A percentile compares a stretch with the other conserved stretches of the same genome.
phyloP scores from a whole-genome alignment of 805 yeast species.

The Saccharomycopsis capsularis region DNA sequence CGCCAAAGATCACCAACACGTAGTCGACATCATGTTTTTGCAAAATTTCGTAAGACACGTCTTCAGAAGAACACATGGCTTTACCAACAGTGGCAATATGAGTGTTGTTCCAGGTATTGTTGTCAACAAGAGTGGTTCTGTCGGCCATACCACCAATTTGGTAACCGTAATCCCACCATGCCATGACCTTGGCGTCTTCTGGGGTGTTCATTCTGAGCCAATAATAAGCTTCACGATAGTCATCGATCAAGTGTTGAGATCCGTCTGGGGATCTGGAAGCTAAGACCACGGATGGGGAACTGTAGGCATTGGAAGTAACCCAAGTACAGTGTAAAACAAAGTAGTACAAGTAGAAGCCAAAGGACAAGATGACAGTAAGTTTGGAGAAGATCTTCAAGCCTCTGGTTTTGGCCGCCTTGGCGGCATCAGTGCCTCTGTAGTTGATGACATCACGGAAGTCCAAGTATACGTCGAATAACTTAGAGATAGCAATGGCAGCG shows the following conservation, averaged over 20 bases:
- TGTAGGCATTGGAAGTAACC: slow-evolving; percentile 93
- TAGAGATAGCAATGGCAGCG: slow-evolving; percentile 83
- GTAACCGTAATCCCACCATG: slow-evolving; percentile 99
- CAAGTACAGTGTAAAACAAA: slow-evolving; percentile 94
- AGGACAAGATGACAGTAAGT: slow-evolving; percentile 55
- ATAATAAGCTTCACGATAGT: slow-evolving; percentile 96
- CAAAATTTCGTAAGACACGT: slow-evolving; percentile 79
- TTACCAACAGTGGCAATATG: slow-evolving; percentile 99
- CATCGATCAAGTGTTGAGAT: slow-evolving; percentile 77
- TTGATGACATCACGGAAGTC: slow-evolving; percentile 41
- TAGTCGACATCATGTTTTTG: slow-evolving; percentile 92
- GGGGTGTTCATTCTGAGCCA: slow-evolving; percentile 98
- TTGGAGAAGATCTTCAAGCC: slow-evolving; percentile 41
- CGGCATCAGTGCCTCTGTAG: neutral
- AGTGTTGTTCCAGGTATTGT: slow-evolving; percentile 98
- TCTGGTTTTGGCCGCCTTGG: slow-evolving; percentile 10
- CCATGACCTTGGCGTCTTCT: slow-evolving; percentile 92
- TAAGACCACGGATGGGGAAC: slow-evolving; percentile 95
- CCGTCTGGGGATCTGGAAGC: slow-evolving; percentile 85
- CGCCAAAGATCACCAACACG: slow-evolving; percentile 89
- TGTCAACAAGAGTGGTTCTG: slow-evolving; percentile 95
- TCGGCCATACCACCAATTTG: slow-evolving; percentile 99
- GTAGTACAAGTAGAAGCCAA: slow-evolving; percentile 64
- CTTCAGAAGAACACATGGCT: slow-evolving; percentile 90
- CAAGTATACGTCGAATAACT: slow-evolving; percentile 74